These are phyloP conservation scores for Melastoma candidum DNA, from an alignment of 441 rosid species.

Conservation along the genomic window DNA sequence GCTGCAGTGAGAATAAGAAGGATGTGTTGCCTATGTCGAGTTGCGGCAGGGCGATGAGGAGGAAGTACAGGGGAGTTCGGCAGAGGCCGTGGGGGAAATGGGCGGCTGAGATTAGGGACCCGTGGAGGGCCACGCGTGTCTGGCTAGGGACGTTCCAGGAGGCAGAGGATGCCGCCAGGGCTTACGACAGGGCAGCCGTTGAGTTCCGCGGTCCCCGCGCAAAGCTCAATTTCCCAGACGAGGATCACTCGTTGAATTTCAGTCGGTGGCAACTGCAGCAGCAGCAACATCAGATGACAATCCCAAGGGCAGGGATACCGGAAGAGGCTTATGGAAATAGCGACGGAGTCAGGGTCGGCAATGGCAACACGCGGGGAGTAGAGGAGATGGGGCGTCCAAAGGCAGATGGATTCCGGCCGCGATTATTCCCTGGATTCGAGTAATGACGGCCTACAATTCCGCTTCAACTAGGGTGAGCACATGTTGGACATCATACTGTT, in stretches of 20 bases:
- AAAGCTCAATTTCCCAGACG: background rate
- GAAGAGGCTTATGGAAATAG: background rate
- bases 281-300: background rate
- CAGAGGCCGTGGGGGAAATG: conserved; percentile 98
- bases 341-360: too few relatives aligned
- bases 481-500: too few relatives aligned
- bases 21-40: background rate
- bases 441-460: conserved; percentile 2
- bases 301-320: conserved; percentile 10
- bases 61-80: conserved; percentile 75
- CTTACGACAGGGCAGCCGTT: conserved; percentile 78
- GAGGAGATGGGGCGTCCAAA: conserved; percentile 34
- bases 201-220: conserved; percentile 8
- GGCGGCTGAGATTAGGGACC: conserved; percentile 95
- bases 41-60: conserved; percentile 33
- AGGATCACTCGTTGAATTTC: too few relatives aligned
- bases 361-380: conserved; percentile 8
- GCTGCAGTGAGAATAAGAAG: background rate
- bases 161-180: conserved; percentile 83
- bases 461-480: too few relatives aligned
- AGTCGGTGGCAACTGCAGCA: background rate
- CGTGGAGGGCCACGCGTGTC: conserved; percentile 54
- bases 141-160: conserved; percentile 33
- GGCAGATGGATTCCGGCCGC: conserved; percentile 30
- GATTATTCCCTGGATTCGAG: conserved; percentile 34